Percentiles rank a stretch among this genome's conserved stretches.
These are phyloP conservation scores for Chaetomium strumarium DNA, from an alignment of 2,329 filamentous ascomycete species.

Conservation along the genomic window DNA sequence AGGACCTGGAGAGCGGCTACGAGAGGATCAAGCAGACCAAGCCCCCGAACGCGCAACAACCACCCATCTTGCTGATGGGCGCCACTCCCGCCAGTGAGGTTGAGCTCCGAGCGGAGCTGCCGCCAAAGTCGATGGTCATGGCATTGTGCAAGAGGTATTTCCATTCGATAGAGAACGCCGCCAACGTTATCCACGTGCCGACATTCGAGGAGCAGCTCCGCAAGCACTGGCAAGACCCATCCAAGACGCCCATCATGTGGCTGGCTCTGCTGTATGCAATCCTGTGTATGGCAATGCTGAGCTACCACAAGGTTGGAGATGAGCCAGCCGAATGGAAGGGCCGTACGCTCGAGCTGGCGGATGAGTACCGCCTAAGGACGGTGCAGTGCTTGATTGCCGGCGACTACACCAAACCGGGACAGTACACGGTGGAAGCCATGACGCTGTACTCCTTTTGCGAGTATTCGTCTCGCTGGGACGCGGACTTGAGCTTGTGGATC, in stretches of 20 bases:
- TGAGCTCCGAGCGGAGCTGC: conserved; percentile 75
- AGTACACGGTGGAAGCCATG: conserved; percentile 73
- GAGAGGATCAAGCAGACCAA: conserved; percentile 68
- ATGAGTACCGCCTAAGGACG: conserved; percentile 63
- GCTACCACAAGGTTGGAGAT: conserved; percentile 72
- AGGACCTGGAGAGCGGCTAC: conserved; percentile 78
- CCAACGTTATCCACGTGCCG: conserved; percentile 72
- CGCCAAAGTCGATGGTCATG: conserved; percentile 75
- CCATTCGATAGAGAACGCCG: conserved; percentile 68
- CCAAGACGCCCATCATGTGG: conserved; percentile 70
- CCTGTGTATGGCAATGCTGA: conserved; percentile 70
- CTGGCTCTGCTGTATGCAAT: conserved; percentile 70
- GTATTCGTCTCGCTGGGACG: conserved; percentile 66
- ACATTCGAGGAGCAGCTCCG: conserved; percentile 73
- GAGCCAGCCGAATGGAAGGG: conserved; percentile 74
- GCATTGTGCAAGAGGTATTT: conserved; percentile 85
- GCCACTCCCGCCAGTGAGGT: conserved; percentile 63
- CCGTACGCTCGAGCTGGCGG: conserved; percentile 52
- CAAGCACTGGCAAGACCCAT: conserved; percentile 64
- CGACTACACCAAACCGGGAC: conserved; percentile 69
- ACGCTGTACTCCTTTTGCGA: conserved; percentile 71
- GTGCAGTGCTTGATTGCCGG: conserved; percentile 72
- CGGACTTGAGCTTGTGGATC: conserved; percentile 61
- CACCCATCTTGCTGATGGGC: conserved; percentile 74
- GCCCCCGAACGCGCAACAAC: conserved; percentile 52